Evolutionary conservation across 345 rosid genomes (phyloP), one percentile per base, ranked within the genome.

Genomic region (Acer yangbiense): DNA sequence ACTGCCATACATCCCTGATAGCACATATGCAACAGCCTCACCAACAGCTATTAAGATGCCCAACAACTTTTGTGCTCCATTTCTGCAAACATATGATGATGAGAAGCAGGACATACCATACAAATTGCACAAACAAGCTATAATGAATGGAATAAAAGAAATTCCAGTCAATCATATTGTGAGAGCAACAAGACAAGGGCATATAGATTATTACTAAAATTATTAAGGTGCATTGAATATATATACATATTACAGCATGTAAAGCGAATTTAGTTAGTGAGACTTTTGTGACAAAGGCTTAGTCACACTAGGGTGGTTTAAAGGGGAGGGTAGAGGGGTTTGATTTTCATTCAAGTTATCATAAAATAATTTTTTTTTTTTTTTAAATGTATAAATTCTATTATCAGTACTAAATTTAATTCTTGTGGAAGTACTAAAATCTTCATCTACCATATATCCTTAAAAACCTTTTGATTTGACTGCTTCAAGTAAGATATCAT

Each of bases 1-100:
- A 69, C 90, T 87, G 41, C 92, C 92, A 23, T 90, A 90, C 94
- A 90, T 90, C 50, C 92, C 92, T 21, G 91, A 89, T 14, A 90
- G 81, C 60, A 90, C 90, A 27, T 89, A 87, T 0, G 88, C 90
- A 79, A 89, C 87, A 55, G 89, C 90, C 69, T 91, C 90, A 82
- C 92, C 94, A 35, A 91, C 79, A 50, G 94, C 94, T 67, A 89
- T 88, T 75, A 91, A 76, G 73, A 90, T 87, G 43, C 92, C 92
- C 83, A 90, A 86, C 78, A 91, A 78, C 86, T 91, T 89, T 78
- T 91, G 91, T 43, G 94, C 91, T 46, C 89, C 93, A 79, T 88
- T 89, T 69, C 91, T 86, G 83, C 46, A 76, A 70, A 82, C 65
- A 73, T 8, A 27, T 39, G 29, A 62, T 27, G 46, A 17, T 27